Conservation (phyloP, 345 rosid species). For the Clausena lansium region DNA sequence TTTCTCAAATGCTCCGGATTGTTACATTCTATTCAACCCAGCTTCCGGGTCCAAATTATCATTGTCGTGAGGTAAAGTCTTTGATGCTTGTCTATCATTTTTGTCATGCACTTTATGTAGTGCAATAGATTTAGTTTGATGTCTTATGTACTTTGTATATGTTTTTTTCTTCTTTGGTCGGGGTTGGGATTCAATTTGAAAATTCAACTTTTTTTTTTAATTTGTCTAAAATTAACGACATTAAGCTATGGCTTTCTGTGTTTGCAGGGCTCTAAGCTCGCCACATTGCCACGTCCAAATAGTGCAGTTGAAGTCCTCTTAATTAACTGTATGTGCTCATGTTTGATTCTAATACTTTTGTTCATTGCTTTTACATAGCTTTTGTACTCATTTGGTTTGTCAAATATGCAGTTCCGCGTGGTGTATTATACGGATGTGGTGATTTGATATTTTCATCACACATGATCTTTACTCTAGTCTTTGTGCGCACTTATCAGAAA, state of each 20-base stretch:
- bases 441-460: conserved; percentile 98
- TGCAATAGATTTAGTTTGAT: background rate
- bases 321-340: conserved; percentile 60
- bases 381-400: conserved; percentile 27
- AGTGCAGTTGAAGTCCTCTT: conserved; percentile 64
- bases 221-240: background rate
- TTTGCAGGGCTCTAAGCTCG: conserved; percentile 80
- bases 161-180: background rate
- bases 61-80: conserved; percentile 81
- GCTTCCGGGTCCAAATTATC: conserved; percentile 98
- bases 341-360: background rate
- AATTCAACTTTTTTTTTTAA: background rate
- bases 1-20: conserved; percentile 82
- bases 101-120: background rate
- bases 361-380: background rate
- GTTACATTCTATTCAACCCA: conserved; percentile 92
- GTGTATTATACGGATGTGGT: conserved; percentile 90
- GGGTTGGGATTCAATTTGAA: background rate
- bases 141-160: background rate
- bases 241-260: conserved; percentile 1
- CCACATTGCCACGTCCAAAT: conserved; percentile 78
- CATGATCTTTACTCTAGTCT: conserved; percentile 94
- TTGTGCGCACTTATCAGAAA: conserved; percentile 92
- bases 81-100: background rate
- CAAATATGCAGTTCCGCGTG: conserved; percentile 78